Base-by-base conservation (phyloP, 768 basidiomycete species). In the Suillus bovinus region DNA sequence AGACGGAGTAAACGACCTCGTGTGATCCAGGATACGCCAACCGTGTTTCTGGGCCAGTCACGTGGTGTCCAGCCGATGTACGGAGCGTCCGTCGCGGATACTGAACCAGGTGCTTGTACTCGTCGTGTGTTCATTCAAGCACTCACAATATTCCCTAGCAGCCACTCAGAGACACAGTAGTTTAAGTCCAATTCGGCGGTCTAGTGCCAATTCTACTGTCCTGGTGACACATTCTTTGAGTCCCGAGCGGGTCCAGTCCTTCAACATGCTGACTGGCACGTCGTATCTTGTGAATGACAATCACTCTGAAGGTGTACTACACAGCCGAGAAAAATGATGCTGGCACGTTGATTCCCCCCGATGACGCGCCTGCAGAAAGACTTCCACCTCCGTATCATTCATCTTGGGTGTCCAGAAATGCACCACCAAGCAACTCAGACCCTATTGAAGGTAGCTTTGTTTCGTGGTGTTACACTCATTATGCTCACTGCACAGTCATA, bases 311-410 rank as follows among this genome's bases (percentile, higher is more conserved):
- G 8, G 22, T 4, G 16, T 4, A 17, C 5, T 24, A 17, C 27
- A 38, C 36, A 56, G 5, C 11, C 54, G 36, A 39, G 54, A 56
- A 56, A n/a, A 24, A 56, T 17, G 54, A 56, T 39, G 54, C 36
- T 11, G 54, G 54, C 24, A 56, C 54, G 5, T 20, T 56, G 24
- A 56, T 56, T 27, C 54, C 24, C 24, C 54, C 54, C 9, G 16
- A 27, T 38, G 54, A 39, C 11, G 36, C 36, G 3, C 36, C 54
- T 27, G 16, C 16, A 27, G 36, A 6, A 38, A 39, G 54, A 17
- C 24, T 38, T 20, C 36, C 54, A 5, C 54, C 54, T 56, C 36
- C 36, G 5, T 56, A 56, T 27, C 16, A 56, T 56, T 24, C 34
- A 38, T 56, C 54, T 39, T 56, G 36, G 54, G 36, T 56, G 24